Percentiles rank a stretch among this genome's conserved stretches.
phyloP scores from a whole-genome alignment of 2,329 filamentous ascomycete genomes.

The Pezicula rhizophila region DNA sequence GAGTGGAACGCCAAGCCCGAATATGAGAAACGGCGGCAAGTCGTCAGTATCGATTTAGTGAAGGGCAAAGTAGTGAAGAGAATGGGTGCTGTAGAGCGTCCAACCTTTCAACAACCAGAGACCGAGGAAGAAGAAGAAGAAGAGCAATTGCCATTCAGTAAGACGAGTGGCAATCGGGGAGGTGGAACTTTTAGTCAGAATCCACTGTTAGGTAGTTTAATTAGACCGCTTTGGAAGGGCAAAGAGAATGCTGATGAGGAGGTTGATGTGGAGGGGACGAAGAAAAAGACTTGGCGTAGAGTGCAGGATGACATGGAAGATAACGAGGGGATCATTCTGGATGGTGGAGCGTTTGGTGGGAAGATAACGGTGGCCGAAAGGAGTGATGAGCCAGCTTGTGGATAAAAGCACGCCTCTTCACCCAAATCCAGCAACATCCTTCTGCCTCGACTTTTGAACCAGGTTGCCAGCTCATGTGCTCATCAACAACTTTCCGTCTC shows the following conservation, averaged over 20 bases:
- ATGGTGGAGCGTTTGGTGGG: constrained; percentile 30
- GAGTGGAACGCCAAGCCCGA: constrained; percentile 63
- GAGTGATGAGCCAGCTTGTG: constrained; percentile 21
- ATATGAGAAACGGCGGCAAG: constrained; percentile 64
- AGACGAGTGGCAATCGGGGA: constrained; percentile 13
- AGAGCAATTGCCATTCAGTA: constrained; percentile 5
- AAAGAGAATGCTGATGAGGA: constrained; percentile 22
- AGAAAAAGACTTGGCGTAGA: constrained; percentile 30
- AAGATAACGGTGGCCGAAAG: constrained; percentile 10
- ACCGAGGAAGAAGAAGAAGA: constrained; percentile 21
- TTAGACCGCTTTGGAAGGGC: constrained; percentile 28
- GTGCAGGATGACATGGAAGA: constrained; percentile 35
- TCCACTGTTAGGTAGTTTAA: constrained; percentile 28
- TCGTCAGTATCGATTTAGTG: constrained; percentile 63
- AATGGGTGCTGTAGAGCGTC: constrained; percentile 23
- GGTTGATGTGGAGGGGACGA: constrained; percentile 23
- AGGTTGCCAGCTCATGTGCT: too few species aligned
- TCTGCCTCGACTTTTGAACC: too few species aligned
- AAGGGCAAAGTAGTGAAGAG: constrained; percentile 49
- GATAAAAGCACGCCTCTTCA: constrained; percentile 2
- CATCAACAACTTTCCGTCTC: too few species aligned
- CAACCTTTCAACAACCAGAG: constrained; percentile 9
- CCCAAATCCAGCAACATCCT: too few species aligned
- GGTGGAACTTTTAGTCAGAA: constrained; percentile 29
- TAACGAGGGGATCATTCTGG: constrained; percentile 33